Evolutionary conservation across 345 rosid species (phyloP), one percentile per base, ranked within the genome.

Genomic region (Eucalyptus paniculata): DNA sequence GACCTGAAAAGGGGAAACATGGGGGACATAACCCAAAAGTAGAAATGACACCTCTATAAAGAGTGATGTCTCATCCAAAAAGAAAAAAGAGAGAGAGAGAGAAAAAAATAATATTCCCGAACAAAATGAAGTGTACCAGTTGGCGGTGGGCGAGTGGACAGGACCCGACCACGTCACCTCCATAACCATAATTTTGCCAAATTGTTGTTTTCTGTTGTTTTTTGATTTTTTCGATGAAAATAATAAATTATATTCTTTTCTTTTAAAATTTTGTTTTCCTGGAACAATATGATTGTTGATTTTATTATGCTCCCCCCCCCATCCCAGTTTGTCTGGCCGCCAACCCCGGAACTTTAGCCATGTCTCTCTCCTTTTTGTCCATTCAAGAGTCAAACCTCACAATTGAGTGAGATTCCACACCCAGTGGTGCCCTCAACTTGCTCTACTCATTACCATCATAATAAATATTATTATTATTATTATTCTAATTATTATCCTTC

Each of bases 141-240:
- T 51, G 86, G 16, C 4, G 47, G 80, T 45, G 21, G 82, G 88
- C 30, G 28, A 67, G 92, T 56, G 88, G 92, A 89, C 92, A 90
- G 30, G 42, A 88, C 89, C 91, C 89, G 51, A 60, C 89, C 91
- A 80, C 86, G 88, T 88, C 91, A 72, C 45, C 88, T 42, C 86
- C 86, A 6, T 72, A 72, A 72, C 83, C 37, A 37, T 72, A 72
- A 37, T 40, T 21, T 21, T 40, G 8, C 9, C 83, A 11, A 40
- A 21, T 21, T 40, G 28, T 1, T 40, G 28, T 77, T 10, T 19
- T 6, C 7, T 6, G 5, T 34, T 34, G 9, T 69, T 32, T 15
- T 7, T 8, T 9, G 1, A 19, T 30, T 7, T 62, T 62, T 62
- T 13, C 3, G 26, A 21, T 21, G 58, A 19, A 62, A 4, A 13